Evolutionary conservation across 495 filamentous ascomycete genomes (phyloP).

Genomic region (Penicillium longicatenatum): DNA sequence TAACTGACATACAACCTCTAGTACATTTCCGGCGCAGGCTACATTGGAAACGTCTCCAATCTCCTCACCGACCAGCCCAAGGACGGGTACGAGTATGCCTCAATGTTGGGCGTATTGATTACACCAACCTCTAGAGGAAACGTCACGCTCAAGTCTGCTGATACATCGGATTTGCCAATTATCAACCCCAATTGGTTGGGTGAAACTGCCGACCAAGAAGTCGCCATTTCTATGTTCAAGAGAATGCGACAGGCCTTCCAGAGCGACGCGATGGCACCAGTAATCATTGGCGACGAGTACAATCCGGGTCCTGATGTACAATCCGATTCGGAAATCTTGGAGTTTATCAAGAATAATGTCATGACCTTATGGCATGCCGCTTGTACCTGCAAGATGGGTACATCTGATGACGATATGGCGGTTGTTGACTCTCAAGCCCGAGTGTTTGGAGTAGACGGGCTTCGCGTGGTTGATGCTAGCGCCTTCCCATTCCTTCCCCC

Average conservation of each 20-base stretch:
- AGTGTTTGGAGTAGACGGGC: conserved; percentile 52
- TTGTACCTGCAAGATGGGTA: conserved; percentile 60
- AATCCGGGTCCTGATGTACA: conserved; percentile 49
- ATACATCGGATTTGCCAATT: conserved; percentile 47
- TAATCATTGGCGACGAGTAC: conserved; percentile 47
- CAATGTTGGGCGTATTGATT: conserved; percentile 42
- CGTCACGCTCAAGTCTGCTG: conserved; percentile 50
- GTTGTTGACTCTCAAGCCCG: conserved; percentile 56
- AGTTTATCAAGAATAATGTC: conserved; percentile 38
- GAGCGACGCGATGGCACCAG: conserved; percentile 40
- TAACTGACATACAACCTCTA: conserved; percentile 14
- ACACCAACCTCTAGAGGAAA: conserved; percentile 57
- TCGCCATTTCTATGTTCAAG: conserved; percentile 56
- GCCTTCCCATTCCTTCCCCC: conserved; percentile 56
- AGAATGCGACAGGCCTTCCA: conserved; percentile 48
- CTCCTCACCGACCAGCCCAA: conserved; percentile 35
- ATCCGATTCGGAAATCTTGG: conserved; percentile 55
- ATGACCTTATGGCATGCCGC: conserved; percentile 53
- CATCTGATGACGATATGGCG: conserved; percentile 45
- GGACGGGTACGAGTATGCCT: conserved; percentile 51
- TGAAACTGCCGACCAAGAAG: conserved; percentile 48
- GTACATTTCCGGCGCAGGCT: conserved; percentile 40
- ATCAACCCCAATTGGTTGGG: conserved; percentile 59
- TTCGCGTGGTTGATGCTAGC: conserved; percentile 61
- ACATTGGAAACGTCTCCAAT: conserved; percentile 41